These are phyloP conservation scores for Dipodascopsis uninucleata DNA, from an alignment of 805 yeast species.

Conservation along the genomic window DNA sequence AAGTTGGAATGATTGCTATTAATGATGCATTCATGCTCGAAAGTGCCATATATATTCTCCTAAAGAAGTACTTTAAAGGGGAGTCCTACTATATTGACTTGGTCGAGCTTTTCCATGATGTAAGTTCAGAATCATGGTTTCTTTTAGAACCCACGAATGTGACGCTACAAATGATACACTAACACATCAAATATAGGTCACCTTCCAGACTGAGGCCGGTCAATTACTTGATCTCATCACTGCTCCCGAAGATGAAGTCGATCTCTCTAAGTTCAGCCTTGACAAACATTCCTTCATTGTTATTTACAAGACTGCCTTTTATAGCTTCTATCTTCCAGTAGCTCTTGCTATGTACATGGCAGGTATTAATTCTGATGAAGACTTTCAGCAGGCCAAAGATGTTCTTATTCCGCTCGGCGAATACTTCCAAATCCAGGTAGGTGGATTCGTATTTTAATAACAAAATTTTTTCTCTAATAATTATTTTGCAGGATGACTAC, in stretches of 20 bases:
- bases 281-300: slow-evolving; percentile 93
- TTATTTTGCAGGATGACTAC: slow-evolving; percentile 61
- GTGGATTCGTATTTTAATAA: background rate
- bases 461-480: background rate
- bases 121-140: background rate
- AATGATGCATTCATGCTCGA: slow-evolving; percentile 97
- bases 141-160: background rate
- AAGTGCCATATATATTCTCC: slow-evolving; percentile 82
- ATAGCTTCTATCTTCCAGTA: slow-evolving; percentile 95
- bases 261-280: slow-evolving; percentile 78
- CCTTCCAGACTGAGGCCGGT: slow-evolving; percentile 96
- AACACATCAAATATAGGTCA: slow-evolving; percentile 52
- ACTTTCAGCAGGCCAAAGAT: slow-evolving; percentile 82
- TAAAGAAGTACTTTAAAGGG: slow-evolving; percentile 81
- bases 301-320: slow-evolving; percentile 94
- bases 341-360: slow-evolving; percentile 94
- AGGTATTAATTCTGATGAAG: slow-evolving; percentile 65
- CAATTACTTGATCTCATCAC: slow-evolving; percentile 93
- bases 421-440: slow-evolving; percentile 87
- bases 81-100: slow-evolving; percentile 85
- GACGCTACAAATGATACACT: too few species aligned
- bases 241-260: slow-evolving; percentile 94
- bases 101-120: slow-evolving; percentile 88
- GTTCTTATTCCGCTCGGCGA: slow-evolving; percentile 93
- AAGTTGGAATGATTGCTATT: slow-evolving; percentile 90